Evolutionary conservation across 2,329 filamentous ascomycete species (phyloP), one percentile per base, ranked within the genome.

Genomic region (Colletotrichum musae): DNA sequence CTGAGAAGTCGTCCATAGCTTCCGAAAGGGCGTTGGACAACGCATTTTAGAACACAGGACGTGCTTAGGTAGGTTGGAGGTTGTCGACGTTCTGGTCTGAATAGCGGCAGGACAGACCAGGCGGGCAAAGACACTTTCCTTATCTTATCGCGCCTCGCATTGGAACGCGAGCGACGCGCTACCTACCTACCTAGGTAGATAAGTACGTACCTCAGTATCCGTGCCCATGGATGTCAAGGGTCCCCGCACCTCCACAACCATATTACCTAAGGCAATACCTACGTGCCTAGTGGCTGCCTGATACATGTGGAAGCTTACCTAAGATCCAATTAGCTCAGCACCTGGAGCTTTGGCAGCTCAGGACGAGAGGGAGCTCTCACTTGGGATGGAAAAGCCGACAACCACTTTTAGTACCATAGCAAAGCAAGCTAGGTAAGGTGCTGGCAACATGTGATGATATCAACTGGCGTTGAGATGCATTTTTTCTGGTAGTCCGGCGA

Each of bases 1-100:
- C 90, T 68, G 85, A 88, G 76, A 89, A 91, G 70, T 88, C 86
- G 80, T 90, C 88, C 80, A 86, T 86, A 58, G 32, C 62, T 18
- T 12, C 28, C 41, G 9, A 10, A 13, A 18, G 9, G 53, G 47
- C 39, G 64, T 65, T 43, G 41, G 26, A n/a, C 16, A 26, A 32
- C 32, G 39, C 45, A 59, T 59, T 50, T 43, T 59, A 16, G 57
- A 59, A n/a, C 13, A 15, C 16, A 1, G n/a, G 13, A 36, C 12
- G 26, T 21, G 26, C 18, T 51, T n/a, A 5, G 32, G 32, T n/a
- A 5, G 32, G 32, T 36, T 36, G 32, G 32, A 36, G 32, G 21
- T 39, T 39, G 51, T 13, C 10, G 48, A 28, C 50, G 26, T 21
- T 48, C 21, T n/a, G 18, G 56, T 58, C 39, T 45, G 57, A 69